Evolutionary conservation across 139 green algal genomes (phyloP).

Genomic region (Auxenochlorella pyrenoidosa): DNA sequence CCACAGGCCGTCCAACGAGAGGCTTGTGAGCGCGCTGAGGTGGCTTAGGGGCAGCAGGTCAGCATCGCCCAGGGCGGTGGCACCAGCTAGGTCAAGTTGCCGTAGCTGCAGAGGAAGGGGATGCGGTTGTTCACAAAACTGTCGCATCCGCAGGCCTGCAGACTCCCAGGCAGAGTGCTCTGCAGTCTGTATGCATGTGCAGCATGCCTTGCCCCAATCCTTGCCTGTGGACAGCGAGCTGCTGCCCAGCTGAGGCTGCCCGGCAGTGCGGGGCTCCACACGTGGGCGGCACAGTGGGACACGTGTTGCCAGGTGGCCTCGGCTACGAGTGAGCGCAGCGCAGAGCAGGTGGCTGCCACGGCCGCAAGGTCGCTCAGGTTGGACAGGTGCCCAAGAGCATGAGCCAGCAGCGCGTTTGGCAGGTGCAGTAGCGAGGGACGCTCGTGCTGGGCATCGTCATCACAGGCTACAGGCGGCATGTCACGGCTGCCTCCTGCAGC

Average conservation of each 20-base stretch:
- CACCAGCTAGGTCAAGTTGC: not conserved
- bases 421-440: not conserved
- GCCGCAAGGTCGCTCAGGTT: not conserved
- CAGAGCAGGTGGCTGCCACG: not conserved
- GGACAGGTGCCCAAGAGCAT: not conserved
- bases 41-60: slow-evolving; percentile 19
- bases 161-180: not conserved
- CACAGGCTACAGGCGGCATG: too few relatives aligned
- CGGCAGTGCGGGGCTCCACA: not conserved
- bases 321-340: not conserved
- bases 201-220: too few relatives aligned
- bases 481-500: too few relatives aligned
- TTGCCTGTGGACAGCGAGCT: not conserved
- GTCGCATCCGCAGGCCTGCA: not conserved
- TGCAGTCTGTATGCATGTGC: not conserved
- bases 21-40: not conserved
- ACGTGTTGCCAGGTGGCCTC: not conserved
- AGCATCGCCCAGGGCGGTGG: not conserved
- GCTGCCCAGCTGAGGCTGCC: not conserved
- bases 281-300: not conserved
- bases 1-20: slow-evolving; percentile 17
- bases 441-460: too few relatives aligned
- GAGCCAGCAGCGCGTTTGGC: not conserved
- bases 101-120: slow-evolving; percentile 5
- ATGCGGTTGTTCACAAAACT: not conserved